Evolutionary conservation across 2,329 filamentous ascomycete species (phyloP), one percentile per base, ranked within the genome.

Genomic region (Berkeleyomyces basicola): DNA sequence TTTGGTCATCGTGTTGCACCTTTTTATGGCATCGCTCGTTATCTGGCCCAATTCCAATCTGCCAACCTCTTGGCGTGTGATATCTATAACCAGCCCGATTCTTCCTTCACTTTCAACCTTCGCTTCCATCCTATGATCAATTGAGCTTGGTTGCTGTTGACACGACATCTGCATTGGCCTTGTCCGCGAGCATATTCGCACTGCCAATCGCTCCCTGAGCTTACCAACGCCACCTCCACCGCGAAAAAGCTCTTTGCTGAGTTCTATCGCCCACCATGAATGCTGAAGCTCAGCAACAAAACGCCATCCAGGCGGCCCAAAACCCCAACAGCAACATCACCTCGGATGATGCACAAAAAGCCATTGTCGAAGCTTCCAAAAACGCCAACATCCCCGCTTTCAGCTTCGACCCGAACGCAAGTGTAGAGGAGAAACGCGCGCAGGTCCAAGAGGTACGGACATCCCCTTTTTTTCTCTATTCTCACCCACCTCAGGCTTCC

Each of bases 401-500:
- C 71, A 82, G 85, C 66, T 99, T 97, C 75, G 82, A 99, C 71
- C 90, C 93, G 0, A 76, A 96, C 76, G 91, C 90, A 49, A 85
- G 80, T 51, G 80, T 86, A 0, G 88, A 90, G 71, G 80, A 95
- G 73, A 99, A 99, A 77, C 85, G 82, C 65, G 86, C 86, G 40
- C 88, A 91, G 71, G 85, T 87, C 31, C 78, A 81, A 78, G 82
- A 85, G 70, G 90, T 95, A 79, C 69, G 86, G 23, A 23, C 23
- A 23, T 23, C 79, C 43, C 43, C 51, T 11, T 23, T 10, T 14
- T 11, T 53, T 60, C 39, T 43, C 10, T 14, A 14, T 33, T 36
- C 10, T 14, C 16, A 10, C 33, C 23, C 43, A 7, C n/a, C 10
- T 31, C 33, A n/a, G 7, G 7, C 10, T 44, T 23, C 31, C 49